phyloP scores from a whole-genome alignment of 306 rosid genomes.

The Luffa aegyptiaca region DNA sequence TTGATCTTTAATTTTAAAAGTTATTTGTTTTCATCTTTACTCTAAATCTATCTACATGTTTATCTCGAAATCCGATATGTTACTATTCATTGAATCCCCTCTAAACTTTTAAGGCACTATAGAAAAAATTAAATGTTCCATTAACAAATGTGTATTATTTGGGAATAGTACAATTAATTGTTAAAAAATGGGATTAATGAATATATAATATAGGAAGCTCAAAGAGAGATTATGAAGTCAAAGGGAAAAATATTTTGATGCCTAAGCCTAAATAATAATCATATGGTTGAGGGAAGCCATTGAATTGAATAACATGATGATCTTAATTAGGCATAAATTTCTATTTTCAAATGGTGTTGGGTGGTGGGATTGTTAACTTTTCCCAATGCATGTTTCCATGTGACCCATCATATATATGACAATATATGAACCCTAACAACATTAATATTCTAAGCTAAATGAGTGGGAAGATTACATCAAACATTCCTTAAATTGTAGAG shows the following conservation, averaged over 20 bases:
- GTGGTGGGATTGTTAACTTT: constrained; percentile 9
- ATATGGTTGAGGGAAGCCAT: background rate
- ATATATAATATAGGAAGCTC: background rate
- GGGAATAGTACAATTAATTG: background rate
- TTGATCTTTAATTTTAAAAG: background rate
- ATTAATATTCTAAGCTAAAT: background rate
- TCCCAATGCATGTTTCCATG: constrained; percentile 31
- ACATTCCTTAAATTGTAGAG: background rate
- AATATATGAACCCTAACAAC: background rate
- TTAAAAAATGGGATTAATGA: background rate
- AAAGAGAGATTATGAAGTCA: background rate
- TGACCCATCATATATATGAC: constrained; percentile 17
- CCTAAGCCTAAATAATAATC: background rate
- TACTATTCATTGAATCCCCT: background rate
- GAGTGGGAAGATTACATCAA: background rate
- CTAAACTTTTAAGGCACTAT: background rate
- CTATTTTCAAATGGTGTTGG: constrained; percentile 1
- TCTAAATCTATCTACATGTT: background rate
- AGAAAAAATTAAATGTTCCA: background rate
- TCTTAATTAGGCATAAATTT: constrained; percentile 5
- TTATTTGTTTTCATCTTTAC: background rate
- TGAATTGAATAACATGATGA: background rate
- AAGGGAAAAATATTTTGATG: background rate
- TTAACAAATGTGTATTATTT: background rate
- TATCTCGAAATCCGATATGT: background rate